These are phyloP conservation scores for Bifiguratus adelaidae DNA, from an alignment of 192 early-diverging fungal genomes.

Conservation along the genomic window DNA sequence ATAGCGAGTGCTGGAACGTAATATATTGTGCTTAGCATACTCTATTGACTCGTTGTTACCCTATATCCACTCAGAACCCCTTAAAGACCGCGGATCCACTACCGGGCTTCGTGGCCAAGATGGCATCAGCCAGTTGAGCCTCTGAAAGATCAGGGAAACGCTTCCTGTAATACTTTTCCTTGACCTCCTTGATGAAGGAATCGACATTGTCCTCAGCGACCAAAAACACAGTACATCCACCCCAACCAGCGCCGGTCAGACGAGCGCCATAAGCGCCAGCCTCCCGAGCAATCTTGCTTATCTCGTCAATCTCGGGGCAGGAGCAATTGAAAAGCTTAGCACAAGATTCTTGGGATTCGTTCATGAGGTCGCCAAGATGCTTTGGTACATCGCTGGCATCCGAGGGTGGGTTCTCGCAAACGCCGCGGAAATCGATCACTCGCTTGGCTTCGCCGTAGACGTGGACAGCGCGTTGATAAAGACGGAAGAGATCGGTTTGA, in stretches of 20 bases:
- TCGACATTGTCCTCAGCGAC: constrained; percentile 49
- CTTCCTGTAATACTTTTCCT: constrained; percentile 52
- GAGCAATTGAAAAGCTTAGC: constrained; percentile 73
- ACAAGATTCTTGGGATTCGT: constrained; percentile 79
- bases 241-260: constrained; percentile 79
- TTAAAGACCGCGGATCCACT: constrained; percentile 30
- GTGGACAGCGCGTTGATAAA: constrained; percentile 74
- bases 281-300: constrained; percentile 48
- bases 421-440: constrained; percentile 60
- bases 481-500: constrained; percentile 47
- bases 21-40: neutral
- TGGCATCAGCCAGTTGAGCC: constrained; percentile 32
- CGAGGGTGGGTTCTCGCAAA: constrained; percentile 31
- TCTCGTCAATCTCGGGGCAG: constrained; percentile 73
- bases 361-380: constrained; percentile 79
- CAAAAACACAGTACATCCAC: constrained; percentile 71
- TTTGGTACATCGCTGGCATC: constrained; percentile 19
- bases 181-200: constrained; percentile 48
- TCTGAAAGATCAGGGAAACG: constrained; percentile 34
- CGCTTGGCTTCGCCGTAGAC: constrained; percentile 72
- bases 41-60: neutral
- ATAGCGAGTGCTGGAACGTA: neutral
- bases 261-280: constrained; percentile 74
- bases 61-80: constrained; percentile 9
- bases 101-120: constrained; percentile 36